A percentile compares a stretch with the other conserved stretches of the same genome.
phyloP scores from a whole-genome alignment of 2,329 filamentous ascomycete genomes.

The Chrysoporthe puriensis region DNA sequence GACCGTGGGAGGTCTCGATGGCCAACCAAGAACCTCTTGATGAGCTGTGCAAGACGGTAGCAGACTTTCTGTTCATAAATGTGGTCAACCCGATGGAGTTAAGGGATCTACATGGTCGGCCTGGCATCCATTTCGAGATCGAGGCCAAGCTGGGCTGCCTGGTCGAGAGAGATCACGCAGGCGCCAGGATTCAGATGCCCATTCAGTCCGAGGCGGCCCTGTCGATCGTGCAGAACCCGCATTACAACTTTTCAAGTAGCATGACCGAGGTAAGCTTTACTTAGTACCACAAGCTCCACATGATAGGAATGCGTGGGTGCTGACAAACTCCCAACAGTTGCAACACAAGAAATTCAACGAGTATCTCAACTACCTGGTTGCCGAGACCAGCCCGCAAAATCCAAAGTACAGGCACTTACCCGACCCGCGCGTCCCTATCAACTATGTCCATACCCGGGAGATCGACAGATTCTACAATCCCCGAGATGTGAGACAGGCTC shows the following conservation, averaged over 20 bases:
- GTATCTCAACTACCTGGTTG: constrained; percentile 74
- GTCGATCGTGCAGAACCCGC: constrained; percentile 69
- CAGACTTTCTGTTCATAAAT: constrained; percentile 77
- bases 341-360: constrained; percentile 86
- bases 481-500: constrained; percentile 56
- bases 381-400: constrained; percentile 59
- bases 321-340: constrained; percentile 50
- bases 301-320: neutral
- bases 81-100: constrained; percentile 71
- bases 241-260: constrained; percentile 77
- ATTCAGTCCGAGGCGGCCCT: constrained; percentile 53
- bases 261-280: constrained; percentile 77
- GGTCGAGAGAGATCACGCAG: constrained; percentile 70
- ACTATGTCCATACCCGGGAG: constrained; percentile 82
- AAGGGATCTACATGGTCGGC: constrained; percentile 61
- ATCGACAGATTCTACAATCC: constrained; percentile 82
- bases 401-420: constrained; percentile 46
- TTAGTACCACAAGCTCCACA: neutral
- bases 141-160: constrained; percentile 91
- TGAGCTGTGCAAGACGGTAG: constrained; percentile 74
- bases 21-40: constrained; percentile 72
- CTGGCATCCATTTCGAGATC: constrained; percentile 76
- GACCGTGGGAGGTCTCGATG: constrained; percentile 69
- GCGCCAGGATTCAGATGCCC: constrained; percentile 66
- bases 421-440: constrained; percentile 63